Evolutionary conservation across 1,139 yeast species (phyloP).

Genomic region (Blastobotrys indianensis): DNA sequence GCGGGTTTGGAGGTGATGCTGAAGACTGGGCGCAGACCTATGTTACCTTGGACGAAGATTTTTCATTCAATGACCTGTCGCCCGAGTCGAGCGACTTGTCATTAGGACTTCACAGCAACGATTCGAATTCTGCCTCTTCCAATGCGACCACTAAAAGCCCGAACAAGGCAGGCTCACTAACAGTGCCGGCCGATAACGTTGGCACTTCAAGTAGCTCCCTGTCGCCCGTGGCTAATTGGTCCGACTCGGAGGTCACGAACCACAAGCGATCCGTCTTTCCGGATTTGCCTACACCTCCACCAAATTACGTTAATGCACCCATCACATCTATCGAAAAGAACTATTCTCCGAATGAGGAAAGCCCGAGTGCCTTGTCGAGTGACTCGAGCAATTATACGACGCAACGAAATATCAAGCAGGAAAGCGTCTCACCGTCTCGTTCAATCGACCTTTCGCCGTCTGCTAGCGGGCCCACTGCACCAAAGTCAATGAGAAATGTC

Average conservation of each 20-base stretch:
- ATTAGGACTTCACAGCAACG: too few species aligned
- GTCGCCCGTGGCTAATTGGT: too few species aligned
- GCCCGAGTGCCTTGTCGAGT: slow-evolving; percentile 4
- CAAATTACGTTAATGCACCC: slow-evolving; percentile 5
- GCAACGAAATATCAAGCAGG: slow-evolving; percentile 1
- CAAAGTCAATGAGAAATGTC: not conserved
- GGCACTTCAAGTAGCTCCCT: too few species aligned
- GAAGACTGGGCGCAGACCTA: slow-evolving; percentile 7
- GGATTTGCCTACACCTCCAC: slow-evolving; percentile 11
- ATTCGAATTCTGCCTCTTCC: too few species aligned
- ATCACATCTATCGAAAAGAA: not conserved
- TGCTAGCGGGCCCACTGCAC: not conserved
- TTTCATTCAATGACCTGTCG: not conserved
- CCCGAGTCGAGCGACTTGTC: too few species aligned
- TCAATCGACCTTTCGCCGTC: not conserved
- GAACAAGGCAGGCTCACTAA: too few species aligned
- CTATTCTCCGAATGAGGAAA: not conserved
- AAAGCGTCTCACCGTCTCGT: slow-evolving; percentile 2
- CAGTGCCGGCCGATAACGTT: too few species aligned
- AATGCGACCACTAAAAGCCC: too few species aligned
- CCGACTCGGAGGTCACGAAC: too few species aligned
- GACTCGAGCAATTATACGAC: slow-evolving; percentile 3
- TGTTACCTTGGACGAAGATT: slow-evolving; percentile 5
- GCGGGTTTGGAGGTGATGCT: not conserved
- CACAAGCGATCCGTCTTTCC: not conserved